Evolutionary conservation across 2,329 filamentous ascomycete species (phyloP), one percentile per base, ranked within the genome.

Genomic region (Venturia oleaginea): DNA sequence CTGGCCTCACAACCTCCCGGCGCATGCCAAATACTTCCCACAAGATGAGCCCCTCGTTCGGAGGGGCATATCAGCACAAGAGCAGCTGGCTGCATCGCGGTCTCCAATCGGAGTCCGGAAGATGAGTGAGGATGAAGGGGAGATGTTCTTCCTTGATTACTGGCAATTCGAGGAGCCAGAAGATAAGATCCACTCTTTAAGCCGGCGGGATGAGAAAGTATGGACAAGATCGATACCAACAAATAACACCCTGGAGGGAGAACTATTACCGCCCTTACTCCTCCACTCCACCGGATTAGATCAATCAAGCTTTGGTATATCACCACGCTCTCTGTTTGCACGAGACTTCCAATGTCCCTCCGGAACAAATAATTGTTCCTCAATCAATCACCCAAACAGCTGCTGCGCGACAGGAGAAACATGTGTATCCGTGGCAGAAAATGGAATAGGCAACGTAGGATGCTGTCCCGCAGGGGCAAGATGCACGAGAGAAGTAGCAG

Each of bases 91-190:
- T 54, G 30, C 51, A 27, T 66, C 68, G 69, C 40, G 43, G 32
- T 55, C 22, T 48, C 88, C 88, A 0, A 81, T 83, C 1, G 89
- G 84, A 0, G 80, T 92, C 64, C 84, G 83, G 71, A 92, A 92
- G 72, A 90, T 92, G 84, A 80, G 84, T 59, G 80, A 80, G 5
- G 86, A 91, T 71, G 83, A 85, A 61, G 84, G 84, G 66, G 87
- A 90, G 72, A 94, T 91, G 80, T 87, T 93, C 72, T 84, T 86
- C 68, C 78, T 86, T 64, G 82, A 89, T 55, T 88, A 91, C 73
- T 86, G 77, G 80, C 74, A 77, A 64, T 81, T 81, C 63, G 77
- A 75, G 3, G 71, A 70, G 8, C 70, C 71, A 43, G 48, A 66
- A 24, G 65, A 64, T 17, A 42, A 61, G 10, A 34, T 37, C 11